Percentiles rank a stretch among this genome's conserved stretches.
These are phyloP conservation scores for Friedmanniomyces endolithicus DNA, from an alignment of 495 filamentous ascomycete genomes.

Conservation along the genomic window DNA sequence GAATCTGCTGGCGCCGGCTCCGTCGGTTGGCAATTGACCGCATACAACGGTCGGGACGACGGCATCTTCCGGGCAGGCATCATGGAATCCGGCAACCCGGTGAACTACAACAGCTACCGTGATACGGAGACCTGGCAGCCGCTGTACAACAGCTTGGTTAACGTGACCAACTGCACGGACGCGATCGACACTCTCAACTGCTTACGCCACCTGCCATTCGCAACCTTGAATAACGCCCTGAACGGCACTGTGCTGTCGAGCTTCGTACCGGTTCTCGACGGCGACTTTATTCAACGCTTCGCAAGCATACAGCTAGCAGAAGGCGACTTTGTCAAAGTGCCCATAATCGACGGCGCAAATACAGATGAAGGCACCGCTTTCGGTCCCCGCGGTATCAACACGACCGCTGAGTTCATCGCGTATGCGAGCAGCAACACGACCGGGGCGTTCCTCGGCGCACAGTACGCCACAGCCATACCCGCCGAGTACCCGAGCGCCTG, in stretches of 20 bases:
- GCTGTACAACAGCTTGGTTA: slow-evolving; percentile 34
- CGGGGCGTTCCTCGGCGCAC: slow-evolving; percentile 38
- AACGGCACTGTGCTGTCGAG: slow-evolving; percentile 29
- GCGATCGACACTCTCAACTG: slow-evolving; percentile 33
- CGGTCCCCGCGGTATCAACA: slow-evolving; percentile 36
- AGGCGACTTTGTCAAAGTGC: slow-evolving; percentile 43
- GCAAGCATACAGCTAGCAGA: slow-evolving; percentile 27
- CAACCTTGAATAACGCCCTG: slow-evolving; percentile 43
- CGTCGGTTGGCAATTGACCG: slow-evolving; percentile 30
- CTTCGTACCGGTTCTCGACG: slow-evolving; percentile 39
- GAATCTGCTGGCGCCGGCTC: slow-evolving; percentile 21
- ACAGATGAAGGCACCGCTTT: slow-evolving; percentile 54
- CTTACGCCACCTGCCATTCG: slow-evolving; percentile 41
- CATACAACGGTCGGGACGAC: slow-evolving; percentile 35
- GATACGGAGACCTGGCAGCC: slow-evolving; percentile 16
- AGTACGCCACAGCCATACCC: slow-evolving; percentile 32
- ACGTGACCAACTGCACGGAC: slow-evolving; percentile 30
- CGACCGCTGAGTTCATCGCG: slow-evolving; percentile 29
- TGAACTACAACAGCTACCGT: slow-evolving; percentile 22
- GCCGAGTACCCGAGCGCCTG: slow-evolving; percentile 27
- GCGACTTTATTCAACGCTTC: slow-evolving; percentile 34
- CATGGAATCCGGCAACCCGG: slow-evolving; percentile 34
- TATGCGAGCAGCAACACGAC: slow-evolving; percentile 25
- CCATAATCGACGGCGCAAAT: slow-evolving; percentile 47
- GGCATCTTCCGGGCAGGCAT: slow-evolving; percentile 42